phyloP scores from a whole-genome alignment of 495 filamentous ascomycete species.

The Lasiosphaeris hirsuta region DNA sequence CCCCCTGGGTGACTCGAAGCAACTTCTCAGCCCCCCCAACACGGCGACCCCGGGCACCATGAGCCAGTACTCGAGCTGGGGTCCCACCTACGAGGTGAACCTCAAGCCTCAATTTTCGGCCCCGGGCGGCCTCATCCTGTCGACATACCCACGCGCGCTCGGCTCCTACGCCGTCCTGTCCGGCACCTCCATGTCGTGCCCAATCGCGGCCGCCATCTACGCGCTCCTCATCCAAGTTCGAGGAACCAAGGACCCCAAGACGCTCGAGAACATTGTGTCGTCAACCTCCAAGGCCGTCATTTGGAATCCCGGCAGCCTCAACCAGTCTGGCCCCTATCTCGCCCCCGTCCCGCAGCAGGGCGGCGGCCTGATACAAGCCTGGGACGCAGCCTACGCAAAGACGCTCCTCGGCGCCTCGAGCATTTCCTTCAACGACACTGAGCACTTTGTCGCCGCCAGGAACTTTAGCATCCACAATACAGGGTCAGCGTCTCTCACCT shows the following conservation, averaged over 20 bases:
- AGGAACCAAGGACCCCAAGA: conserved; percentile 45
- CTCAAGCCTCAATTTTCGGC: conserved; percentile 53
- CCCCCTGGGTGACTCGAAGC: conserved; percentile 35
- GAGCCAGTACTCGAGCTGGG: conserved; percentile 54
- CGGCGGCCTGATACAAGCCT: conserved; percentile 51
- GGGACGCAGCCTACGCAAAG: conserved; percentile 45
- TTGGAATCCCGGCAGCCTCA: background rate
- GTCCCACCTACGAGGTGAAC: conserved; percentile 53
- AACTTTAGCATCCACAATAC: conserved; percentile 49
- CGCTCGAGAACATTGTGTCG: conserved; percentile 44
- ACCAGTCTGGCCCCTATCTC: conserved; percentile 17
- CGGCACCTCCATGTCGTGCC: conserved; percentile 61
- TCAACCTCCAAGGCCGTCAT: conserved; percentile 24
- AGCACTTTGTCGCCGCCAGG: conserved; percentile 37
- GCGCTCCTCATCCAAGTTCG: conserved; percentile 51
- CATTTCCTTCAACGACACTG: conserved; percentile 53
- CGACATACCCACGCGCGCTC: conserved; percentile 50
- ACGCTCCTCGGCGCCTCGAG: conserved; percentile 45
- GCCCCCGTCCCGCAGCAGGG: conserved; percentile 53
- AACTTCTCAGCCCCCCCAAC: conserved; percentile 38
- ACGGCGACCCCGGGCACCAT: conserved; percentile 40
- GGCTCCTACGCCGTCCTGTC: conserved; percentile 54
- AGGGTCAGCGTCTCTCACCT: conserved; percentile 37
- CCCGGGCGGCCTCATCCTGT: conserved; percentile 54
- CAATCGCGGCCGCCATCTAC: conserved; percentile 51